Evolutionary conservation across 2,329 filamentous ascomycete genomes (phyloP).

Genomic region (Pseudogymnoascus sp.): DNA sequence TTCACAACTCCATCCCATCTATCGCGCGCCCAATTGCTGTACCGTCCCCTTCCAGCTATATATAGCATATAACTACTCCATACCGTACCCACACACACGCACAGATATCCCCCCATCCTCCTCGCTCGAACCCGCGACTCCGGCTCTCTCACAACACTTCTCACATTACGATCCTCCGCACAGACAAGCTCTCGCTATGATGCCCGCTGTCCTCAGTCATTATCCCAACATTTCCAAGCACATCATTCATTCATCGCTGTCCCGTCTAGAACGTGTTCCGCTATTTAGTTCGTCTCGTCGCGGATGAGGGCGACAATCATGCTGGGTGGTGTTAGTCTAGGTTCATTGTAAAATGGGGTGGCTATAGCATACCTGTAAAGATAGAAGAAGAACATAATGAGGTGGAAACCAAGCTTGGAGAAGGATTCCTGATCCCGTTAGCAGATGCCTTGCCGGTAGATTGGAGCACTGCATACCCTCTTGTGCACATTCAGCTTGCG

Average conservation of each 20-base stretch:
- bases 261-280: conserved; percentile 3
- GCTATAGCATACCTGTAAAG: conserved; percentile 55
- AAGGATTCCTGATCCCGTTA: conserved; percentile 71
- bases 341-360: neutral
- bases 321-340: conserved; percentile 31
- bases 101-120: neutral
- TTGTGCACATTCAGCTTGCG: conserved; percentile 98
- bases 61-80: conserved; percentile 3
- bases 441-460: neutral
- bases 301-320: conserved; percentile 96
- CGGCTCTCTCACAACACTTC: neutral
- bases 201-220: conserved; percentile 4
- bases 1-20: neutral
- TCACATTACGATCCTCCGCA: conserved; percentile 2
- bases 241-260: conserved; percentile 1
- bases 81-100: neutral
- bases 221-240: neutral
- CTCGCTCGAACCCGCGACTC: neutral
- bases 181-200: conserved; percentile 5
- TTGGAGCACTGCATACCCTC: conserved; percentile 53
- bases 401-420: conserved; percentile 95
- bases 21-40: neutral
- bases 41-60: neutral
- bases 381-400: conserved; percentile 99
- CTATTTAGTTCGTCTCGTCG: conserved; percentile 74